Base-by-base conservation (phyloP, 2,329 filamentous ascomycete species). In the Colletotrichum truncatum region DNA sequence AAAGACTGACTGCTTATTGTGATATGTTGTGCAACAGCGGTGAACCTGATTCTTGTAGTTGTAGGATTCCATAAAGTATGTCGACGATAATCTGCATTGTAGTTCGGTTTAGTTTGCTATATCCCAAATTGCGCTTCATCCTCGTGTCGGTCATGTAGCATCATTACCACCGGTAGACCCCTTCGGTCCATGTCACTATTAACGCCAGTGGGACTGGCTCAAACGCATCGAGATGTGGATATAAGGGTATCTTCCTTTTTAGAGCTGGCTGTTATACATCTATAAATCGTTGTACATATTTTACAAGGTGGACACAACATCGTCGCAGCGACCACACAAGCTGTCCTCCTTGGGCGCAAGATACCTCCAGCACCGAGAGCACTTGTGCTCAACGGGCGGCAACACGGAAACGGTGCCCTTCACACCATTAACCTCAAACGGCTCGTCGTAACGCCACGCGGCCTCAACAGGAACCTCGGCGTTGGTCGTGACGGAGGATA, bases 351-450 rank as follows among this genome's bases (percentile, higher is more conserved):
- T 78, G n/a, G 85, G 81, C n/a, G 91, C 89, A 23, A 91, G 84
- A 76, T 93, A 97, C 67, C 91, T 88, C 96, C 96, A 99, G 79
- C 96, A 99, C 53, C 96, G 85, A 1, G 87, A 84, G 75, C 96
- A 99, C 77, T 98, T 99, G 48, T 84, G 79, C 11, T 82, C 72
- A 70, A 71, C 75, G 1, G 86, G 86, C 62, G 86, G 83, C 53
- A 84, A 69, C 21, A 85, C 82, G 68, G 79, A 77, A 21, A 82
- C 82, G 28, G 70, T 78, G 32, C 78, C 80, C 63, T 69, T 70
- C 6, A 65, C 57, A 25, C 74, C 81, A 38, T 74, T 72, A 2
- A 82, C 75, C 68, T 82, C 81, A 55, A 86, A 81, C 9, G 76
- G 74, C 53, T 78, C 78, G 6, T 68, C 72, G 69, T 81, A 85